These are phyloP conservation scores for Ceratocystis harringtonii DNA, from an alignment of 2,329 filamentous ascomycete species.

Conservation along the genomic window DNA sequence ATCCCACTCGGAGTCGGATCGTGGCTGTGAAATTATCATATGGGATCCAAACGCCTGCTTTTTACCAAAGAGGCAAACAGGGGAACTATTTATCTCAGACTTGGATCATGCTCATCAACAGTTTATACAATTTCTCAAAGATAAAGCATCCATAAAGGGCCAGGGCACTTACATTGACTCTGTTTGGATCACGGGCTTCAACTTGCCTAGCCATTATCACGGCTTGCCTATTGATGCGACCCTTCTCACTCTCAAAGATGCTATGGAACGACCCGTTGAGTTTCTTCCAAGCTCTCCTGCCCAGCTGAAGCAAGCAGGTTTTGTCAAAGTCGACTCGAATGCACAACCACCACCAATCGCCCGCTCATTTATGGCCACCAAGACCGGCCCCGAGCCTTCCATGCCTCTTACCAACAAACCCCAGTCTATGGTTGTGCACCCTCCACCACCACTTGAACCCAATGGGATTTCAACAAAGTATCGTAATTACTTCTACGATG, in stretches of 20 bases:
- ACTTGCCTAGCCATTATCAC: conserved; percentile 14
- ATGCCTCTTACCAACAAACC: neutral
- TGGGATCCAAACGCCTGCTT: conserved; percentile 32
- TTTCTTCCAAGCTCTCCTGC: conserved; percentile 26
- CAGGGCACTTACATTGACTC: conserved; percentile 24
- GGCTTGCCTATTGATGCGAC: conserved; percentile 30
- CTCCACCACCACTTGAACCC: conserved; percentile 25
- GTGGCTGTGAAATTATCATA: conserved; percentile 35
- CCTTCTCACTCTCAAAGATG: conserved; percentile 25
- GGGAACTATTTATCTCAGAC: conserved; percentile 22
- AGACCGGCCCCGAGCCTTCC: neutral
- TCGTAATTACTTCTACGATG: conserved; percentile 7
- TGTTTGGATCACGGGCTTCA: conserved; percentile 34
- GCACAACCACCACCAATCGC: conserved; percentile 26
- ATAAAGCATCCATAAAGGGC: conserved; percentile 23
- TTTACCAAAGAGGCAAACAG: neutral
- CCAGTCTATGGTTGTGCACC: conserved; percentile 4
- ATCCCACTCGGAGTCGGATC: conserved; percentile 19
- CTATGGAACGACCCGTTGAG: conserved; percentile 24
- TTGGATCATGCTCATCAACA: conserved; percentile 33
- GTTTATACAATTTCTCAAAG: conserved; percentile 28
- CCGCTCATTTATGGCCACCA: no score
- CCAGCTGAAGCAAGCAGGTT: conserved; percentile 22
- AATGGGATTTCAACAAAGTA: neutral
- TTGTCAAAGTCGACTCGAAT: conserved; percentile 21